phyloP scores from a whole-genome alignment of 1,139 yeast species.

The Nakaseomyces delphensis region DNA sequence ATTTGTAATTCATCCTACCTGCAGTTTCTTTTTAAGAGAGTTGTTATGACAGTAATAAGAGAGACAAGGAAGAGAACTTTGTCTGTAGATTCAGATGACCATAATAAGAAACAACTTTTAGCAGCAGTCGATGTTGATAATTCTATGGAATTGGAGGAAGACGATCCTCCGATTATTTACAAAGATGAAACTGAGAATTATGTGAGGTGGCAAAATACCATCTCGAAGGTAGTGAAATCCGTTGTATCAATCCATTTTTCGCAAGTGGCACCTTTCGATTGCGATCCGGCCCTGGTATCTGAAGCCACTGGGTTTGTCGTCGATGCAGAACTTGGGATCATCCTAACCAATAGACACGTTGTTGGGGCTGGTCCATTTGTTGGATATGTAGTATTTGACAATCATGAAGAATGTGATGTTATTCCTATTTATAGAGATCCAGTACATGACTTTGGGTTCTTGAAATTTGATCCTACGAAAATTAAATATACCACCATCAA shows the following conservation, averaged over 20 bases:
- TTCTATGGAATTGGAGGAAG: constrained; percentile 8
- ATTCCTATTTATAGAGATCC: constrained; percentile 78
- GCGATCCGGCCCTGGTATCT: constrained; percentile 71
- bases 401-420: constrained; percentile 88
- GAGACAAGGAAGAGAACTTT: constrained; percentile 5
- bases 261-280: constrained; percentile 79
- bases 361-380: constrained; percentile 92
- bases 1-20: not conserved
- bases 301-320: constrained; percentile 97
- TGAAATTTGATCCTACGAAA: constrained; percentile 62
- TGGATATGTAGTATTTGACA: constrained; percentile 86
- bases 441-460: constrained; percentile 76
- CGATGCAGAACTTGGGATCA: constrained; percentile 69
- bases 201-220: constrained; percentile 68
- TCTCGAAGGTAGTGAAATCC: constrained; percentile 70
- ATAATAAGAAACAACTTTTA: not conserved
- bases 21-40: not conserved
- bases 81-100: constrained; percentile 2
- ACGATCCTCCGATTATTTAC: constrained; percentile 1
- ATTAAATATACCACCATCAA: constrained; percentile 68
- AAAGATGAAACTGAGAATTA: constrained; percentile 20
- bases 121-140: constrained; percentile 5
- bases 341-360: constrained; percentile 86
- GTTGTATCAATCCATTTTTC: constrained; percentile 88
- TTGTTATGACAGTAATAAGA: constrained; percentile 1